Evolutionary conservation across 768 basidiomycete genomes (phyloP).

Genomic region (Amanita phalloides): DNA sequence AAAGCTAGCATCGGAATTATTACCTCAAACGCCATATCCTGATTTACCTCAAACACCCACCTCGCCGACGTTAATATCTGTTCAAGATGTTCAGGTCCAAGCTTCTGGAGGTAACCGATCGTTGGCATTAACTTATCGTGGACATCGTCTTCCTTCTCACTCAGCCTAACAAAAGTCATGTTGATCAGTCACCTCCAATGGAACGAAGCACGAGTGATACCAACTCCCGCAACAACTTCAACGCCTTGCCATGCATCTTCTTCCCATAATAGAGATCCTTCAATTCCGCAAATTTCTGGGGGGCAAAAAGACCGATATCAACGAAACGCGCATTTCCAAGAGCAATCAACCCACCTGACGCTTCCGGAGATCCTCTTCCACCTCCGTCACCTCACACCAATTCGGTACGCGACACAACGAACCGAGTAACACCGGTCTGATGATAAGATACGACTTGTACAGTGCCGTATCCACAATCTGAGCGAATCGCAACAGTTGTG

Average conservation of each 20-base stretch:
- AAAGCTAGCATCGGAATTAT: slow-evolving; percentile 5
- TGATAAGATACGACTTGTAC: slow-evolving; percentile 85
- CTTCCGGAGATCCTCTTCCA: slow-evolving; percentile 76
- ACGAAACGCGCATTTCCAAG: neutral
- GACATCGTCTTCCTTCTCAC: slow-evolving; percentile 65
- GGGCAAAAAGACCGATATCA: slow-evolving; percentile 3
- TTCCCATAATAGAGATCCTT: slow-evolving; percentile 89
- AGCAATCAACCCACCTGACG: slow-evolving; percentile 46
- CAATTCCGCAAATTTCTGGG: slow-evolving; percentile 84
- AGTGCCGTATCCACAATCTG: slow-evolving; percentile 94
- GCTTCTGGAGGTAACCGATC: slow-evolving; percentile 82
- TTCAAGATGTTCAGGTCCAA: slow-evolving; percentile 72
- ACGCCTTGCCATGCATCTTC: slow-evolving; percentile 88
- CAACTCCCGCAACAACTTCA: slow-evolving; percentile 77
- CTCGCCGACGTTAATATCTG: slow-evolving; percentile 74
- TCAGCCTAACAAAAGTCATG: slow-evolving; percentile 39
- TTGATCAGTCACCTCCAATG: neutral
- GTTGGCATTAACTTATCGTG: slow-evolving; percentile 78
- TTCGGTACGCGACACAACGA: slow-evolving; percentile 85
- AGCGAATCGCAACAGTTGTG: slow-evolving; percentile 78
- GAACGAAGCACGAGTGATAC: slow-evolving; percentile 13
- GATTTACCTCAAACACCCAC: slow-evolving; percentile 78
- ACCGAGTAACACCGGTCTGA: slow-evolving; percentile 71
- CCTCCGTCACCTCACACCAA: slow-evolving; percentile 95
- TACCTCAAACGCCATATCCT: slow-evolving; percentile 70